Evolutionary conservation across 768 basidiomycete species (phyloP), one percentile per base, ranked within the genome.

Genomic region (Mycena amicta): DNA sequence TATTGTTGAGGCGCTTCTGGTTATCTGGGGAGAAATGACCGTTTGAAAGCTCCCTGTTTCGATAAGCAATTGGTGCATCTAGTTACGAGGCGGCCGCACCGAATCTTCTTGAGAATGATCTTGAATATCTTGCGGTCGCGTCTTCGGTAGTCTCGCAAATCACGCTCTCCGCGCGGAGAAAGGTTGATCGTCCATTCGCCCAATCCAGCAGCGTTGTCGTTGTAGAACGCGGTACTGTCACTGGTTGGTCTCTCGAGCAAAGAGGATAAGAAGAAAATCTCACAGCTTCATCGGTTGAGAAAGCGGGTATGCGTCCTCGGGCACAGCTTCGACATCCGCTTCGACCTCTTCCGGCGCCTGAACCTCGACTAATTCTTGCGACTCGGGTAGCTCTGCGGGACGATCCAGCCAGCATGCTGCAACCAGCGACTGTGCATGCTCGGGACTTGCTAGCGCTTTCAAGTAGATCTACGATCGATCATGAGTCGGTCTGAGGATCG

Each of bases 21-120:
- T 89, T 90, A 56, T 86, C 83, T 12, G 77, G 75, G 1, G 88
- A 89, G 64, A 90, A 89, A 55, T 84, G 81, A 0, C 88, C 89
- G 3, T 81, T 78, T 0, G 89, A 90, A 12, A 91, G 76, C 59
- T 90, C 85, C 66, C 89, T 90, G 45, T n/a, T 20, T 11, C 12
- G 39, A 47, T 28, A 52, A 53, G 15, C n/a, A 26, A 53, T 23
- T 50, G 46, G 18, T 22, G 5, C 30, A 15, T 31, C 5, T 25
- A 49, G 49, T 30, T 40, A n/a, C 13, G 8, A 54, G 23, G 2
- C 25, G 25, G 30, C 65, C 78, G 26, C 50, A 87, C 89, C 77
- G 83, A 66, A 90, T 87, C 67, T 90, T 90, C 71, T 87, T 89
- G 37, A 87, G 64, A 26, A 85, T 78, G 43, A 86, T 84, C 15